Evolutionary conservation across 1,284 basidiomycete species (phyloP).

Genomic region (Sanghuangporus weigelae): DNA sequence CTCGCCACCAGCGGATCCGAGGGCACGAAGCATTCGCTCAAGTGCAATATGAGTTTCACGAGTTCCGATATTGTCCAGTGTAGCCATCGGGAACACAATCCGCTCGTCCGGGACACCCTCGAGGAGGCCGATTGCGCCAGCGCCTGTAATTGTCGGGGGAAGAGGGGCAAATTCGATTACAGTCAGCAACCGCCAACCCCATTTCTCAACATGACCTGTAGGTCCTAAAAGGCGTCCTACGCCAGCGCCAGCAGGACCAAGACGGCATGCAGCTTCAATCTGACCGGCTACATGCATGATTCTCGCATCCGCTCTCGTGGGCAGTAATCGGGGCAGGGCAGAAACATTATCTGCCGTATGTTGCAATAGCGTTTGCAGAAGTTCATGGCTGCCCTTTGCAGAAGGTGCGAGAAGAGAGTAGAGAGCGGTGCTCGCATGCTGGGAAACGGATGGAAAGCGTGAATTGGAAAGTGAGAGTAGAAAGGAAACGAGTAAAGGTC

Average conservation of each 20-base stretch:
- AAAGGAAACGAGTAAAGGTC: conserved; percentile 62
- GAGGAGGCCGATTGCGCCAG: conserved; percentile 46
- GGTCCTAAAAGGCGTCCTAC: conserved; percentile 74
- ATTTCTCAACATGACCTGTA: conserved; percentile 78
- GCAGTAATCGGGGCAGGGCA: conserved; percentile 71
- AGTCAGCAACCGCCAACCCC: conserved; percentile 80
- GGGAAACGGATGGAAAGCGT: conserved; percentile 47
- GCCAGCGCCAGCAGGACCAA: conserved; percentile 36
- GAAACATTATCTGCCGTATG: conserved; percentile 59
- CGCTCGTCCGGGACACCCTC: conserved; percentile 36
- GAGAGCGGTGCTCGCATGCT: conserved; percentile 44
- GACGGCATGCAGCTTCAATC: conserved; percentile 64
- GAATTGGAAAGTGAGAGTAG: conserved; percentile 60
- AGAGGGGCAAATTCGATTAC: conserved; percentile 69
- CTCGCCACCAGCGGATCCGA: conserved; percentile 71
- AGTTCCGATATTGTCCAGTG: conserved; percentile 58
- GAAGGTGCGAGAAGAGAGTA: conserved; percentile 37
- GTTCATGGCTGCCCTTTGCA: conserved; percentile 36
- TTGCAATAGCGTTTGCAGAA: conserved; percentile 50
- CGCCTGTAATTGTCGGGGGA: conserved; percentile 39
- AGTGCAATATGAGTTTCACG: conserved; percentile 51
- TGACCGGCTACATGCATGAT: conserved; percentile 62
- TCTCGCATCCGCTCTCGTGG: conserved; percentile 63
- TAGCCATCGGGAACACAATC: conserved; percentile 52
- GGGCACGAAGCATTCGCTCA: conserved; percentile 61